phyloP scores from a whole-genome alignment of 2,329 filamentous ascomycete species.

The Helotiales sp. region DNA sequence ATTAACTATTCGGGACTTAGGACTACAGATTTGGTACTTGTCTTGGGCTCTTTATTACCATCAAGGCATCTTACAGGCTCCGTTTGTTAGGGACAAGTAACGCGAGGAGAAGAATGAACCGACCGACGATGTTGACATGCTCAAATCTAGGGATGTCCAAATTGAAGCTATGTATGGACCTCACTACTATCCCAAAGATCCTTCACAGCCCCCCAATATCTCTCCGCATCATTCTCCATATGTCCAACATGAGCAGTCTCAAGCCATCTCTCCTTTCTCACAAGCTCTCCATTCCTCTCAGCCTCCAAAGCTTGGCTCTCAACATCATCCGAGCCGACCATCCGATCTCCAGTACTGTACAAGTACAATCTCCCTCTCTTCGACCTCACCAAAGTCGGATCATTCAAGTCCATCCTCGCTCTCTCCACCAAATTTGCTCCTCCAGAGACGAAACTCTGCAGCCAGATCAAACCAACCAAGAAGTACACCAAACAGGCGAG shows the following conservation, averaged over 20 bases:
- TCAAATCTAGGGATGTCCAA: too few relatives aligned
- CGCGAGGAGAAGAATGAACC: too few relatives aligned
- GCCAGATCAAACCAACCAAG: slow-evolving; percentile 11
- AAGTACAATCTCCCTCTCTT: slow-evolving; percentile 35
- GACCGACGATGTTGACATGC: too few relatives aligned
- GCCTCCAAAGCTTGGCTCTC: slow-evolving; percentile 38
- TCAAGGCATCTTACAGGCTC: too few relatives aligned
- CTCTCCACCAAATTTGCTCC: slow-evolving; percentile 29
- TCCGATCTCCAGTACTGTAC: slow-evolving; percentile 35
- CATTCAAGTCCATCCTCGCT: slow-evolving; percentile 30
- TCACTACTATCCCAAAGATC: slow-evolving; percentile 31
- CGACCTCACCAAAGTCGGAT: slow-evolving; percentile 23
- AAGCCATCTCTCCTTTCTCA: slow-evolving; percentile 30
- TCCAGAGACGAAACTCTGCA: slow-evolving; percentile 9
- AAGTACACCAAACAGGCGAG: slow-evolving; percentile 17
- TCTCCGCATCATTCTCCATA: slow-evolving; percentile 27
- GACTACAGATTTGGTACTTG: too few relatives aligned
- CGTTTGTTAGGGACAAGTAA: too few relatives aligned
- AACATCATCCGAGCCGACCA: slow-evolving; percentile 35
- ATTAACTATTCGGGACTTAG: too few relatives aligned
- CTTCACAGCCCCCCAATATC: slow-evolving; percentile 36
- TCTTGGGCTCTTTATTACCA: too few relatives aligned
- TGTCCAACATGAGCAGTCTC: slow-evolving; percentile 35
- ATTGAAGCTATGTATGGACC: too few relatives aligned
- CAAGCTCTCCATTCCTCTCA: slow-evolving; percentile 25